A percentile compares a stretch with the other conserved stretches of the same genome.
phyloP scores from a whole-genome alignment of 2,329 filamentous ascomycete species.

The Xylaria sp. region DNA sequence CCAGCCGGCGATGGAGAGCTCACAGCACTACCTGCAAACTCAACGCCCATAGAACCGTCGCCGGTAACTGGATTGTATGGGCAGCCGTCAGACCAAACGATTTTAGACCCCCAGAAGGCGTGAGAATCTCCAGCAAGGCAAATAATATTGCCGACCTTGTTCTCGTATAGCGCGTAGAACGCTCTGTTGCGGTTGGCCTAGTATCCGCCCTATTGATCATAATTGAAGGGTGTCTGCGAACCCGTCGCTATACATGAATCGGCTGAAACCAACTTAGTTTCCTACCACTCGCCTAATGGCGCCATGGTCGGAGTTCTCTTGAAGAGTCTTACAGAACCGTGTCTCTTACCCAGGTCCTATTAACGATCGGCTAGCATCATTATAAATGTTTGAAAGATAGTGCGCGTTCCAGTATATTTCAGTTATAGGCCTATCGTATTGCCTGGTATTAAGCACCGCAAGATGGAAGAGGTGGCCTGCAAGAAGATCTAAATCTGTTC shows the following conservation, averaged over 20 bases:
- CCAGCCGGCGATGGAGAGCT: slow-evolving; percentile 66
- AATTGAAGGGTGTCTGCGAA: slow-evolving; percentile 56
- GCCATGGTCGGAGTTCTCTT: slow-evolving; percentile 66
- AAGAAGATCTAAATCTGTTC: slow-evolving; percentile 69
- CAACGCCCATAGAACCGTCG: slow-evolving; percentile 58
- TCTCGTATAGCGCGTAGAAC: slow-evolving; percentile 66
- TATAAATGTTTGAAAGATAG: slow-evolving; percentile 62
- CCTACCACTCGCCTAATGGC: slow-evolving; percentile 77
- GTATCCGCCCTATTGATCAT: slow-evolving; percentile 60
- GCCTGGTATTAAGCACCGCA: slow-evolving; percentile 74
- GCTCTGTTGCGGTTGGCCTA: slow-evolving; percentile 70
- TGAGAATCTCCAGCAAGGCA: slow-evolving; percentile 71
- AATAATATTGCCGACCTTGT: slow-evolving; percentile 72
- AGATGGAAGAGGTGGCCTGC: slow-evolving; percentile 70
- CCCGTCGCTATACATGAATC: slow-evolving; percentile 48
- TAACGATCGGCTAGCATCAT: slow-evolving; percentile 73
- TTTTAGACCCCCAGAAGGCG: slow-evolving; percentile 65
- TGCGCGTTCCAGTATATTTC: slow-evolving; percentile 69
- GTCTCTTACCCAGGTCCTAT: slow-evolving; percentile 79
- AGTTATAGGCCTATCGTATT: slow-evolving; percentile 74
- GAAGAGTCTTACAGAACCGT: slow-evolving; percentile 74
- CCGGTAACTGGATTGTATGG: slow-evolving; percentile 58
- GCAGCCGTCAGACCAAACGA: slow-evolving; percentile 59
- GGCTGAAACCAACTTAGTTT: slow-evolving; percentile 72
- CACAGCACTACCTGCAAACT: slow-evolving; percentile 68